Evolutionary conservation across 768 basidiomycete species (phyloP).

Genomic region (Macrolepiota dolichaula): DNA sequence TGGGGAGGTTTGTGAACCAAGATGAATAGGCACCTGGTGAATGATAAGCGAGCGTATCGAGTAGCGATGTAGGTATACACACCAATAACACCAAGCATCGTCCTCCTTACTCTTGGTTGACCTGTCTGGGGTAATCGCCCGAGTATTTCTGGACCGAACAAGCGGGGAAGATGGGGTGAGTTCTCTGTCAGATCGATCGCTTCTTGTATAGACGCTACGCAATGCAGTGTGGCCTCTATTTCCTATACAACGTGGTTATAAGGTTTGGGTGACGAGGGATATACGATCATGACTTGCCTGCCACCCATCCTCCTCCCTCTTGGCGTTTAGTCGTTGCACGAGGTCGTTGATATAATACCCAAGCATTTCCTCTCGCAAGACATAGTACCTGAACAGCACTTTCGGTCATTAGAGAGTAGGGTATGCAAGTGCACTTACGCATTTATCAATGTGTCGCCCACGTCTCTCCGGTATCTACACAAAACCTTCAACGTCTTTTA

Average conservation of each 20-base stretch:
- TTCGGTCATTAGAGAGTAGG: not conserved
- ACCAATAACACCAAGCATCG: slow-evolving; percentile 77
- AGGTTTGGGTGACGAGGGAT: not conserved
- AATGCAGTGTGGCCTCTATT: slow-evolving; percentile 84
- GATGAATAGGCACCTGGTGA: slow-evolving; percentile 66
- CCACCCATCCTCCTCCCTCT: slow-evolving; percentile 55
- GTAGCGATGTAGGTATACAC: slow-evolving; percentile 14
- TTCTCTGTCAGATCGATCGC: slow-evolving; percentile 57
- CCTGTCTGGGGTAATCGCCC: slow-evolving; percentile 65
- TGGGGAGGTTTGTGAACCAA: slow-evolving; percentile 64
- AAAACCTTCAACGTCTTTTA: not conserved
- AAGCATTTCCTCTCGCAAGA: slow-evolving; percentile 83
- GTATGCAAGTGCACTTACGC: slow-evolving; percentile 49
- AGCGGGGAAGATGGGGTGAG: slow-evolving; percentile 47
- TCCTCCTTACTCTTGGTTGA: slow-evolving; percentile 64
- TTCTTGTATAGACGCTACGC: slow-evolving; percentile 84
- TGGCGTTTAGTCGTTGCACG: slow-evolving; percentile 44
- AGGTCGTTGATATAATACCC: slow-evolving; percentile 64
- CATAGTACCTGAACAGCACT: slow-evolving; percentile 62
- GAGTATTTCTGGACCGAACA: slow-evolving; percentile 75
- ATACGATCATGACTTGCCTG: slow-evolving; percentile 47
- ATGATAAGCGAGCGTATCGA: not conserved
- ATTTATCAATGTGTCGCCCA: slow-evolving; percentile 86
- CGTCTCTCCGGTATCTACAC: slow-evolving; percentile 74
- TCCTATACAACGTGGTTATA: slow-evolving; percentile 42